Evolutionary conservation across 176 grass and related monocot genomes (phyloP).

Genomic region (Eragrostis nindensis): DNA sequence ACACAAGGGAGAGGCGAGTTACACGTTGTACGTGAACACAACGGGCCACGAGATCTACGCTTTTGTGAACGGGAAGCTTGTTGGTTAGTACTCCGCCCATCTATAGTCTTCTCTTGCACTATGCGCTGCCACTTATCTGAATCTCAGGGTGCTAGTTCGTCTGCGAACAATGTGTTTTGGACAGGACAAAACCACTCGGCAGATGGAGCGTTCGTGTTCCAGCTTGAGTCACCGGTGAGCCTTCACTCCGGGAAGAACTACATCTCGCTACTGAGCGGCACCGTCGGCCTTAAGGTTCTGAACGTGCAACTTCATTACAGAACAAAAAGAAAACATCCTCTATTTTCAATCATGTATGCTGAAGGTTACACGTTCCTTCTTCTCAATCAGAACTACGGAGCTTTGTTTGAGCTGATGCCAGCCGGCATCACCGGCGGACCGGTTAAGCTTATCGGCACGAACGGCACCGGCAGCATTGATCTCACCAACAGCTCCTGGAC

Average conservation of each 20-base stretch:
- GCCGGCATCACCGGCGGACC: slow-evolving; percentile 35
- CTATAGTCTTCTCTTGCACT: not conserved
- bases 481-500: slow-evolving; percentile 65
- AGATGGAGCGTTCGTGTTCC: slow-evolving; percentile 40
- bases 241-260: slow-evolving; percentile 55
- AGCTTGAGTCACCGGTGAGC: slow-evolving; percentile 39
- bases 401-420: slow-evolving; percentile 44
- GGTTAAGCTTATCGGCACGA: slow-evolving; percentile 33
- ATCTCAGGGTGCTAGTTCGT: not conserved
- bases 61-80: slow-evolving; percentile 52
- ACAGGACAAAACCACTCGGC: slow-evolving; percentile 41
- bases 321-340: not conserved
- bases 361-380: not conserved
- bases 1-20: slow-evolving; percentile 41
- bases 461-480: slow-evolving; percentile 34
- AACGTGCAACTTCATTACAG: not conserved
- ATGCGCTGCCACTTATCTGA: not conserved
- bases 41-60: slow-evolving; percentile 52
- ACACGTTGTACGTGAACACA: slow-evolving; percentile 46
- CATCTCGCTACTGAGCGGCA: slow-evolving; percentile 68
- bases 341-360: not conserved
- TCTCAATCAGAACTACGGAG: slow-evolving; percentile 48
- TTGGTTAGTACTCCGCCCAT: slow-evolving; percentile 27
- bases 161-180: not conserved
- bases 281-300: slow-evolving; percentile 73